A percentile compares a stretch with the other conserved stretches of the same genome.
Evolutionary conservation across 768 basidiomycete species (phyloP).

Genomic region (Boletus tomentosulus): DNA sequence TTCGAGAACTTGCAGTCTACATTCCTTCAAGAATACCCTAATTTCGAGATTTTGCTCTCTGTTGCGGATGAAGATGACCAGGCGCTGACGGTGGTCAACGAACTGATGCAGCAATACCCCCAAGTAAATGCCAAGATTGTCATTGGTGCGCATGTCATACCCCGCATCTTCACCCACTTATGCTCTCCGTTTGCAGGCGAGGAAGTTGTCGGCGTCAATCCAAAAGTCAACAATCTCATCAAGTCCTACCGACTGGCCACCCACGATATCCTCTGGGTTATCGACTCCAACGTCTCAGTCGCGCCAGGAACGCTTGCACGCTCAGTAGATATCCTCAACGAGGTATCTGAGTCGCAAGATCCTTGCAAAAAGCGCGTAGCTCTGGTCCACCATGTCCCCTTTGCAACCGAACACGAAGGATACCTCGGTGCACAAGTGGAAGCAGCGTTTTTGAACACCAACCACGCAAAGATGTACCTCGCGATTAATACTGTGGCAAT

Average conservation of each 20-base stretch:
- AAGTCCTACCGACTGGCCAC: constrained; percentile 75
- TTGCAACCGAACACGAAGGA: constrained; percentile 68
- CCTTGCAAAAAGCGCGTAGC: constrained; percentile 52
- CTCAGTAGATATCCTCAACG: constrained; percentile 71
- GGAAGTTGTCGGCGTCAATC: constrained; percentile 84
- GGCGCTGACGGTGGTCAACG: constrained; percentile 77
- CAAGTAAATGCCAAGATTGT: constrained; percentile 66
- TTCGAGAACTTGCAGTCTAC: constrained; percentile 95
- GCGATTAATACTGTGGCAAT: constrained; percentile 86
- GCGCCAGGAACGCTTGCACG: constrained; percentile 76
- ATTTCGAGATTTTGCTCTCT: constrained; percentile 87
- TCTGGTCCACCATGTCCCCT: constrained; percentile 94
- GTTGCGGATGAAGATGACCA: constrained; percentile 88
- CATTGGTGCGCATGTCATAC: constrained; percentile 51
- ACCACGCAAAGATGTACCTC: constrained; percentile 97
- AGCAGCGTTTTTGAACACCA: constrained; percentile 93
- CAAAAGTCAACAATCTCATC: constrained; percentile 96
- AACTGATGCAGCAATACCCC: constrained; percentile 77
- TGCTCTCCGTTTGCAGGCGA: constrained; percentile 50
- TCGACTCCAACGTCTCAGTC: constrained; percentile 91
- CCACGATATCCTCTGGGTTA: constrained; percentile 92
- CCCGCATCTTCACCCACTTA: background rate
- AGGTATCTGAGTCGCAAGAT: constrained; percentile 34
- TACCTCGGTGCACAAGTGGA: constrained; percentile 81
- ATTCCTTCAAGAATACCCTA: constrained; percentile 87